phyloP scores from a whole-genome alignment of 78 protist genomes.

The Isochrysis galbana region DNA sequence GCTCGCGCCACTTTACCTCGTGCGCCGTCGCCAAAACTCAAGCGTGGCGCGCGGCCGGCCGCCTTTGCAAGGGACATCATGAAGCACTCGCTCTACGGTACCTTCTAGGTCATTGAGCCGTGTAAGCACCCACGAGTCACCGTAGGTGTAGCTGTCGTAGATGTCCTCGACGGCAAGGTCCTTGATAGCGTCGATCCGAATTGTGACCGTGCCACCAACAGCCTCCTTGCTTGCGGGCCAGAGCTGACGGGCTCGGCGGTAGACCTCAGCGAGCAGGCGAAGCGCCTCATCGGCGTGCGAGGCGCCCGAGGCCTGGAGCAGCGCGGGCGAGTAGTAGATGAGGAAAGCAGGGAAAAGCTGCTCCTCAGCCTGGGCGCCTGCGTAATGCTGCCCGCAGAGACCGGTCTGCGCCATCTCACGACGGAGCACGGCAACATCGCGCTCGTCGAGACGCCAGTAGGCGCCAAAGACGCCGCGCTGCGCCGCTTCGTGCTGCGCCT shows the following conservation, averaged over 20 bases:
- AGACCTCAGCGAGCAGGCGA: neutral
- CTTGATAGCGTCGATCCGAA: neutral
- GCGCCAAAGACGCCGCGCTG: neutral
- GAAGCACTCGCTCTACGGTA: too few relatives aligned
- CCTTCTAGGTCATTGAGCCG: neutral
- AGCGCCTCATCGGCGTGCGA: neutral
- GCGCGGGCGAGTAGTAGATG: constrained; percentile 10
- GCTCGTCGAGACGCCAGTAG: neutral
- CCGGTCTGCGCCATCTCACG: neutral
- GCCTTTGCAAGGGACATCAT: too few relatives aligned
- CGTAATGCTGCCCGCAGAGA: neutral
- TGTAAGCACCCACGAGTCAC: neutral
- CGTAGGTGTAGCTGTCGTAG: neutral
- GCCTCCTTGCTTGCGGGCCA: neutral
- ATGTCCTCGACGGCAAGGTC: neutral
- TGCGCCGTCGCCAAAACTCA: too few relatives aligned
- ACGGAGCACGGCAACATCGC: neutral
- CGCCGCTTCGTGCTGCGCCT: neutral
- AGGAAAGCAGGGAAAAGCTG: neutral
- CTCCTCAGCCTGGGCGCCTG: neutral
- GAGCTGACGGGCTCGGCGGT: neutral
- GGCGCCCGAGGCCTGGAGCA: neutral
- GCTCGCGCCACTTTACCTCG: too few relatives aligned
- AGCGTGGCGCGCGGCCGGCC: too few relatives aligned
- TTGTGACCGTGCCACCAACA: neutral